Percentiles rank a stretch among this genome's conserved stretches.
Conservation (phyloP, 257 asterid species). For the Solanum etuberosum region DNA sequence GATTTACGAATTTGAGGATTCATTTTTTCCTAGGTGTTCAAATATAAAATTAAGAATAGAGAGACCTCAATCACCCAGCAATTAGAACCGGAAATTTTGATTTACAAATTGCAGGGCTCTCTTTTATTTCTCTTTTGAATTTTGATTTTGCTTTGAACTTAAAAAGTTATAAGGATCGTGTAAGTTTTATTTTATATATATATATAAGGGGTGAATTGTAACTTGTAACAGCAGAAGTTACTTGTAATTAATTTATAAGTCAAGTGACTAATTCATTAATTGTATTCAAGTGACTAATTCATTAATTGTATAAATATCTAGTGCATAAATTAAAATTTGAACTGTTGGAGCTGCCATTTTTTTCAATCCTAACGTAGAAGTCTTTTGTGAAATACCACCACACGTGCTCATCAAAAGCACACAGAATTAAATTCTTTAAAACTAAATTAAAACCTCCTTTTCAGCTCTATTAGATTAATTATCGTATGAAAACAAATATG, state of each 20-base stretch:
- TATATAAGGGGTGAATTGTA: not conserved
- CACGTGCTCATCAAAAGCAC: not conserved
- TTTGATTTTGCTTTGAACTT: too few species aligned
- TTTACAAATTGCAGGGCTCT: too few species aligned
- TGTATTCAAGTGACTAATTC: not conserved
- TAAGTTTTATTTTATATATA: too few species aligned
- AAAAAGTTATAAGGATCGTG: too few species aligned
- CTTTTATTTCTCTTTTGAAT: too few species aligned
- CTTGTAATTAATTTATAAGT: not conserved
- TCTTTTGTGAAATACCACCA: not conserved
- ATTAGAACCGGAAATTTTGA: too few species aligned
- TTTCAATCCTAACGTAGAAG: not conserved
- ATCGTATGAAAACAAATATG: not conserved
- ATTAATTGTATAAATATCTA: too few species aligned
- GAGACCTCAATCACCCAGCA: too few species aligned
- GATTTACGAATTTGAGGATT: fast-evolving
- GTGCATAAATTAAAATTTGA: not conserved
- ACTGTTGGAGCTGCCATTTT: not conserved
- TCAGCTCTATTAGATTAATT: not conserved
- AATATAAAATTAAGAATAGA: too few species aligned
- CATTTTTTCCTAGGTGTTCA: too few species aligned
- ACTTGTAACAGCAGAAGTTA: not conserved
- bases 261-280: not conserved
- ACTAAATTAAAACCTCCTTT: not conserved
- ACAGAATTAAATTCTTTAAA: not conserved